Evolutionary conservation across 2,329 filamentous ascomycete genomes (phyloP), one percentile per base, ranked within the genome.

Genomic region (Coniosporium tulheliwenetii): DNA sequence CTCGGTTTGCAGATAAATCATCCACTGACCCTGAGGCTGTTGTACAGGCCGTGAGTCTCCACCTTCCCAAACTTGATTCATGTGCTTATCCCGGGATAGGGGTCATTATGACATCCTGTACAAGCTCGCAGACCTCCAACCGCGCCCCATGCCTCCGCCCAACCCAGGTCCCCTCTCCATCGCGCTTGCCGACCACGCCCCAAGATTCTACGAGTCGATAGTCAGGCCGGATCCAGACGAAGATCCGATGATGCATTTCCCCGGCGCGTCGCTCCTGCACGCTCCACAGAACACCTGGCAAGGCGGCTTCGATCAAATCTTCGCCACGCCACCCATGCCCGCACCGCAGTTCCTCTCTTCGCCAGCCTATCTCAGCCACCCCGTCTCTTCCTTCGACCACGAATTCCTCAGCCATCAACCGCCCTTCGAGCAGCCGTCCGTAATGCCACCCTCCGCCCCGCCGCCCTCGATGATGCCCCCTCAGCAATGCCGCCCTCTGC

Each of bases 41-140:
- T 81, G 16, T 81, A 81, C 52, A 66, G 77, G 52, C 77, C 77
- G 74, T 79, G 56, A 64, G 74, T 46, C 3, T 13, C 30, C 36
- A 41, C 43, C 48, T 16, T 45, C 41, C 15, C 36, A 9, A 26
- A 35, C 15, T 37, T 39, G 29, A 4, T 26, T 43, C 36, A 30
- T 14, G 39, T 41, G 40, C 53, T 60, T 49, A 55, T 44, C 16
- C 29, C 10, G 38, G 36, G 39, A 14, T 47, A 79, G 75, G 35
- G 85, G 85, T 44, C 91, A 96, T 61, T 98, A 96, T 60, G 91
- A 96, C 59, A 79, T 98, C 45, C 71, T 96, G 30, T 98, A 98
- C 66, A 79, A 76, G 55, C 65, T 70, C 26, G 71, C 73, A 47
- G 68, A 73, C 49, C 51, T 71, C 12, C 54, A 57, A 38, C 45